A percentile compares a stretch with the other conserved stretches of the same genome.
Conservation (phyloP, 306 rosid species). For the Cucumis cinereus region DNA sequence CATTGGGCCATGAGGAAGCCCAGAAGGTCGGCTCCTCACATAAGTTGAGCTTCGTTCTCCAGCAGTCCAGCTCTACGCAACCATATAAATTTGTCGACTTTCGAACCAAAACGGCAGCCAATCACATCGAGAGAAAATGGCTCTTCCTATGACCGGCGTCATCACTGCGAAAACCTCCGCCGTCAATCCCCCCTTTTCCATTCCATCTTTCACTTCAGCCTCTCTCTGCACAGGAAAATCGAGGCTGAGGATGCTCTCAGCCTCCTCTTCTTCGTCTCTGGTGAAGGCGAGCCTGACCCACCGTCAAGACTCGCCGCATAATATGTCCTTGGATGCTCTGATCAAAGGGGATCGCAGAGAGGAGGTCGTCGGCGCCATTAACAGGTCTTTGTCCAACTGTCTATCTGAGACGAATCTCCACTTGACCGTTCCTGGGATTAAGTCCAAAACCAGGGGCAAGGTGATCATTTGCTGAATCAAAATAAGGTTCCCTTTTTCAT, state of each 20-base stretch:
- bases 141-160: conserved; percentile 22
- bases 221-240: neutral
- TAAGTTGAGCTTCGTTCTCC: neutral
- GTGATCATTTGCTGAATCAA: conserved; percentile 16
- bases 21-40: neutral
- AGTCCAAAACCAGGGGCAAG: conserved; percentile 82
- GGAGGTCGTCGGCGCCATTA: conserved; percentile 29
- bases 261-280: conserved; percentile 26
- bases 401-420: conserved; percentile 78
- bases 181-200: conserved; percentile 8
- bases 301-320: conserved; percentile 11
- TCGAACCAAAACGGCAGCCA: neutral
- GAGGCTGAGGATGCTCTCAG: conserved; percentile 17
- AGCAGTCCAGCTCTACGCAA: neutral
- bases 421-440: conserved; percentile 62
- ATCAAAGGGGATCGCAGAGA: conserved; percentile 32
- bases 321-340: conserved; percentile 31
- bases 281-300: conserved; percentile 24
- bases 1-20: neutral
- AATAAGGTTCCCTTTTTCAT: neutral
- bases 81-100: neutral
- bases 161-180: conserved; percentile 53
- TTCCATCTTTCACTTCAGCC: conserved; percentile 2
- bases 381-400: conserved; percentile 31
- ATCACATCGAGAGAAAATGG: conserved; percentile 6